Percentiles rank a stretch among this genome's conserved stretches.
Conservation (phyloP, 805 yeast species). For the Kluyveromyces aestuarii region DNA sequence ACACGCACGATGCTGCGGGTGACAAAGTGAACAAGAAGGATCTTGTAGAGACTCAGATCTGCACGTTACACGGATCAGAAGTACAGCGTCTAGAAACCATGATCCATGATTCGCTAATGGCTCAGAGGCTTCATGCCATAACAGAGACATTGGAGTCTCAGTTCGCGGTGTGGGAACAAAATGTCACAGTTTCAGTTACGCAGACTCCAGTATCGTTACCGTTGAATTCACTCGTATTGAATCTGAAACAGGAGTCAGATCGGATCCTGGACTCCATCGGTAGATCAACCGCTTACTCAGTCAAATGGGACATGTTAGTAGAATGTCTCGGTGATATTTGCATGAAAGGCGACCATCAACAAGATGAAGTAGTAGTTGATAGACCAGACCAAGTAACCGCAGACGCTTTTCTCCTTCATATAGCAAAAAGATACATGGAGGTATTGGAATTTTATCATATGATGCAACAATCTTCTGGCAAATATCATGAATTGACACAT, state of each 20-base stretch:
- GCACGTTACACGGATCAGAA: too few relatives aligned
- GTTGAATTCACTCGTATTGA: background rate
- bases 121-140: background rate
- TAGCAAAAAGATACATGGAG: background rate
- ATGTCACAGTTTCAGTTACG: background rate
- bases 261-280: background rate
- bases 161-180: slow-evolving; percentile 1
- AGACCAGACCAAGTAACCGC: background rate
- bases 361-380: background rate
- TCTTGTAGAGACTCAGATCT: too few relatives aligned
- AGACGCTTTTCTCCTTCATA: background rate
- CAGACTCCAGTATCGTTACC: slow-evolving; percentile 1
- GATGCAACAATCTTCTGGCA: background rate
- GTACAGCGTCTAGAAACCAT: background rate
- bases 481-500: background rate
- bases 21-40: too few relatives aligned
- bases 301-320: background rate
- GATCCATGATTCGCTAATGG: background rate
- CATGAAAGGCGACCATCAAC: background rate
- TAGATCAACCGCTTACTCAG: background rate
- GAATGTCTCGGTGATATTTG: background rate
- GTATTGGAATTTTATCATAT: background rate
- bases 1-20: too few relatives aligned
- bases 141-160: background rate
- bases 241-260: slow-evolving; percentile 1